Conservation (phyloP, 2,329 filamentous ascomycete genomes). For the Cordyceps tenuipes region DNA sequence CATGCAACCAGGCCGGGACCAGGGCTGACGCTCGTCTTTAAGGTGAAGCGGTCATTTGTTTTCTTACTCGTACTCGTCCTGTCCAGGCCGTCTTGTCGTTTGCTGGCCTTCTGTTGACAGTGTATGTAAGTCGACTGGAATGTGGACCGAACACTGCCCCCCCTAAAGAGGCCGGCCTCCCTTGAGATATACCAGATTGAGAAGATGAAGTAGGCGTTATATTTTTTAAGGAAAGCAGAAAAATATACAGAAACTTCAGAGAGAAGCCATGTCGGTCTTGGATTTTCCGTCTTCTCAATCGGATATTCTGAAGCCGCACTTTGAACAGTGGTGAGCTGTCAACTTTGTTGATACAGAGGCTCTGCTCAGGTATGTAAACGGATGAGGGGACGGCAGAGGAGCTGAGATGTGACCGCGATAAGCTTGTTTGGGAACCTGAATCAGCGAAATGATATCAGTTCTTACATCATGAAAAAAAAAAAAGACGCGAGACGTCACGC, state of each 20-base stretch:
- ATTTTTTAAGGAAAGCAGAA: too few relatives aligned
- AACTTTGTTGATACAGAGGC: neutral
- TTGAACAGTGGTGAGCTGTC: neutral
- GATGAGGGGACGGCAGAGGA: neutral
- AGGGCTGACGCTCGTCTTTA: neutral
- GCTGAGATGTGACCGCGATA: too few relatives aligned
- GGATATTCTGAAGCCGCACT: neutral
- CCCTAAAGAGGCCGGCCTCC: neutral
- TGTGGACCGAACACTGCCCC: neutral
- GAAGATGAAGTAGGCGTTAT: neutral
- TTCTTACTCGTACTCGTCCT: neutral
- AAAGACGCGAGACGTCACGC: neutral
- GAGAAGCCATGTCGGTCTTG: neutral
- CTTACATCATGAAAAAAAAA: neutral
- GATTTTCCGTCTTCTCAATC: too few relatives aligned
- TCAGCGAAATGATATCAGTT: too few relatives aligned
- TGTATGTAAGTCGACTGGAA: conserved; percentile 7
- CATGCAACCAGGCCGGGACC: neutral
- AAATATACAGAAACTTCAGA: neutral
- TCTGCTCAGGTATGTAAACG: neutral
- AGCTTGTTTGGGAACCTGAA: too few relatives aligned
- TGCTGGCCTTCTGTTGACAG: conserved; percentile 3
- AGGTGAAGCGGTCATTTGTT: neutral
- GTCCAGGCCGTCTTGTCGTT: neutral
- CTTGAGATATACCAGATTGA: neutral